A percentile compares a stretch with the other conserved stretches of the same genome.
phyloP scores from a whole-genome alignment of 2,329 filamentous ascomycete genomes.

The Botrytis squamosa region DNA sequence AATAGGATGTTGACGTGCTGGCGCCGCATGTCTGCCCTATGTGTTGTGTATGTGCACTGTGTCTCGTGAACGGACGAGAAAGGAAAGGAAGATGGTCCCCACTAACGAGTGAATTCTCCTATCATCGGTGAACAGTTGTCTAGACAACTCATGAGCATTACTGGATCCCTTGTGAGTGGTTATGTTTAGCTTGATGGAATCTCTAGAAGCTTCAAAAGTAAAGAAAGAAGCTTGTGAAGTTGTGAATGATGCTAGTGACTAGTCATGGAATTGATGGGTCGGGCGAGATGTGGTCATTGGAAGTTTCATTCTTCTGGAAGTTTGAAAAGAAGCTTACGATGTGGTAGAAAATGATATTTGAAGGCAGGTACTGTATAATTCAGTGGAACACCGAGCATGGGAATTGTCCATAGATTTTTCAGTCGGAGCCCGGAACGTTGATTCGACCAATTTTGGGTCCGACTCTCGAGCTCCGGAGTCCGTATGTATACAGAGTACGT shows the following conservation, averaged over 20 bases:
- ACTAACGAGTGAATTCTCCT: not conserved
- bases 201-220: not conserved
- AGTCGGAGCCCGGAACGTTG: not conserved
- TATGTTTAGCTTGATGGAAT: not conserved
- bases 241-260: not conserved
- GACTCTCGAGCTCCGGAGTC: not conserved
- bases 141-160: not conserved
- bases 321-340: too few relatives aligned
- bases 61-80: slow-evolving; percentile 7
- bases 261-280: not conserved
- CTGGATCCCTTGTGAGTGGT: not conserved
- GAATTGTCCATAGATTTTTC: not conserved
- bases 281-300: not conserved
- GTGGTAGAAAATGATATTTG: not conserved
- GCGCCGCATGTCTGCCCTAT: not conserved
- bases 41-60: slow-evolving; percentile 1
- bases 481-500: not conserved
- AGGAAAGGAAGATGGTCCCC: not conserved
- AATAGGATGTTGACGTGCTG: not conserved
- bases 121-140: slow-evolving; percentile 24
- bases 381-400: not conserved
- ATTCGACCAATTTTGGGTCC: not conserved
- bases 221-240: slow-evolving; percentile 8
- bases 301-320: not conserved
- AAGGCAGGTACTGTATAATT: not conserved